Conservation (phyloP, 2,329 filamentous ascomycete genomes). For the Ascochyta rabiei region DNA sequence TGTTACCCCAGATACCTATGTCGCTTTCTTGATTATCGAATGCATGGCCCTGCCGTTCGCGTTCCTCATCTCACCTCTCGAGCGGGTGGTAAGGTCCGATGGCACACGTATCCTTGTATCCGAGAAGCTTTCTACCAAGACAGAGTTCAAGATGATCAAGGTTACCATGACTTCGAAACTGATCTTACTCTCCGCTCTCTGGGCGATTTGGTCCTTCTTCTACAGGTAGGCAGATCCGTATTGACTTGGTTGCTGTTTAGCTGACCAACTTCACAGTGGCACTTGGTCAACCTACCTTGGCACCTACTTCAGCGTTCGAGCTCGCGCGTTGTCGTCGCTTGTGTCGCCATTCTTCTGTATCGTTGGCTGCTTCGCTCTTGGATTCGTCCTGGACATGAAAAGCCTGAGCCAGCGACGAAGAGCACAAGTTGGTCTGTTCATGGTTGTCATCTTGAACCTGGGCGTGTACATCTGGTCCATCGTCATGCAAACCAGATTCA, state of each 20-base stretch:
- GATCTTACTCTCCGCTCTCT: constrained; percentile 49
- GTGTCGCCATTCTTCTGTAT: constrained; percentile 59
- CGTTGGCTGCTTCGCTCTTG: constrained; percentile 57
- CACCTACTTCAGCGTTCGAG: constrained; percentile 54
- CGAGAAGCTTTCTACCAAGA: constrained; percentile 49
- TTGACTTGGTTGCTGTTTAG: background rate
- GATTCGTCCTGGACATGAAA: constrained; percentile 68
- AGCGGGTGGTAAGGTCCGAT: constrained; percentile 54
- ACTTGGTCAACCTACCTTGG: constrained; percentile 56
- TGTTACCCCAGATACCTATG: constrained; percentile 53
- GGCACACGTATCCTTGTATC: constrained; percentile 52
- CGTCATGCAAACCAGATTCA: constrained; percentile 54
- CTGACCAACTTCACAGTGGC: constrained; percentile 38
- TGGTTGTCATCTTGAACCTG: constrained; percentile 54
- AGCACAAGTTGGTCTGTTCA: constrained; percentile 54
- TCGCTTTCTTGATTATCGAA: constrained; percentile 57
- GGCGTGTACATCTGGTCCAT: constrained; percentile 60
- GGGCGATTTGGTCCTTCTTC: constrained; percentile 57
- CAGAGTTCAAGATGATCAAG: constrained; percentile 49
- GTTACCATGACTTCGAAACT: constrained; percentile 47
- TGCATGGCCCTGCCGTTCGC: constrained; percentile 55
- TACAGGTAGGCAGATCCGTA: constrained; percentile 34
- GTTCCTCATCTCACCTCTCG: constrained; percentile 54
- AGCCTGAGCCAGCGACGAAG: constrained; percentile 62
- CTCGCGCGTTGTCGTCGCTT: constrained; percentile 54